Percentiles rank a stretch among this genome's conserved stretches.
Conservation (phyloP, 192 early-diverging fungal genomes). For the Dimargaris cristalligena region DNA sequence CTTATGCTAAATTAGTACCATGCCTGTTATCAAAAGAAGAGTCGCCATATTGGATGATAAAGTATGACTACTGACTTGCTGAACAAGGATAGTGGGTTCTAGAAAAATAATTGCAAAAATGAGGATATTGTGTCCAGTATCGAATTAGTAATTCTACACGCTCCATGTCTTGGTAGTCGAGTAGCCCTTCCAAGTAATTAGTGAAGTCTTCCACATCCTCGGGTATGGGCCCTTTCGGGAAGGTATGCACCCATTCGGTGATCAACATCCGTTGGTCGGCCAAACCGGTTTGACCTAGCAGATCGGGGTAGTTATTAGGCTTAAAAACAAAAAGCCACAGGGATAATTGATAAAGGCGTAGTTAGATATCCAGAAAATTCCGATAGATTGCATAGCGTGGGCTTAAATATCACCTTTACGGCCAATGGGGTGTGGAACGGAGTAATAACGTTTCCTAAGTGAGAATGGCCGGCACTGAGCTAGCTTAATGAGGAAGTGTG, state of each 20-base stretch:
- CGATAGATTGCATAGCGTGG: background rate
- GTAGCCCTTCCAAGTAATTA: conserved; percentile 16
- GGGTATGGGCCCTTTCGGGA: conserved; percentile 10
- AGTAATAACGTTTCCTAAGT: background rate
- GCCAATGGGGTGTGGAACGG: background rate
- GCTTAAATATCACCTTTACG: background rate
- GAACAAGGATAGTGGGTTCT: background rate
- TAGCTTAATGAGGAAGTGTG: too few relatives aligned
- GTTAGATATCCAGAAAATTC: background rate
- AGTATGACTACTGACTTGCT: background rate
- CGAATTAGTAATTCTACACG: conserved; percentile 11
- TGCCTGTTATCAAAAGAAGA: too few relatives aligned
- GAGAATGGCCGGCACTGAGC: background rate
- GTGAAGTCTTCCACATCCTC: conserved; percentile 18
- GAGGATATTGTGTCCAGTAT: background rate
- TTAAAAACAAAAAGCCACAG: background rate
- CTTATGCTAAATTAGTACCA: too few relatives aligned
- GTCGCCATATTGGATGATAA: background rate
- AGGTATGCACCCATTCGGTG: conserved; percentile 13
- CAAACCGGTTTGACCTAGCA: background rate
- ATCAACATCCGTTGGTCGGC: background rate
- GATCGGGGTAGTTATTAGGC: background rate
- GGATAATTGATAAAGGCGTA: background rate
- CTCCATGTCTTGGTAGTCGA: conserved; percentile 15
- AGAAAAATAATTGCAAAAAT: background rate